Evolutionary conservation across 1,284 basidiomycete genomes (phyloP).

Genomic region (Blastosporella zonata): DNA sequence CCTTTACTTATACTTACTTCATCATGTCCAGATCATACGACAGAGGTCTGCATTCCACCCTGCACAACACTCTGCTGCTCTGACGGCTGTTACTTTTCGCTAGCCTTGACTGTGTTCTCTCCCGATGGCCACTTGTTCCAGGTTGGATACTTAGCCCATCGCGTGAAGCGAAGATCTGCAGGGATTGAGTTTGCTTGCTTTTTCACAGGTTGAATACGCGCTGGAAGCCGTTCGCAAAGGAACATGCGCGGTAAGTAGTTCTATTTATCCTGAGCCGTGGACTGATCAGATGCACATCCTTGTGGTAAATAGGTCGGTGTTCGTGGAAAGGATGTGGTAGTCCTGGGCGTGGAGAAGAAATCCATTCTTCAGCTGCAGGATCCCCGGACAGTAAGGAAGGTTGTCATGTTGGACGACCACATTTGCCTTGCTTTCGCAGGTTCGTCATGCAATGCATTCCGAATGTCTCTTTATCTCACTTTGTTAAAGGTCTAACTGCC

Average conservation of each 20-base stretch:
- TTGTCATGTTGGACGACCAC: conserved; percentile 98
- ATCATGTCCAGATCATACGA: conserved; percentile 77
- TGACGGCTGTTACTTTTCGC: neutral
- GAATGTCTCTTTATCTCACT: conserved; percentile 13
- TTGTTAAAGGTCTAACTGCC: conserved; percentile 81
- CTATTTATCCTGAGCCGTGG: neutral
- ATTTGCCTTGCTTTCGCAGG: conserved; percentile 97
- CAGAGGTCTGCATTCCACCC: conserved; percentile 50
- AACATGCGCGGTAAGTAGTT: conserved; percentile 83
- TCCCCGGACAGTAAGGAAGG: conserved; percentile 95
- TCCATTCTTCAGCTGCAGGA: conserved; percentile 97
- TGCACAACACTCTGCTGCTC: neutral
- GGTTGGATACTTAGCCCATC: conserved; percentile 39
- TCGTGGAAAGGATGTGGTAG: conserved; percentile 91
- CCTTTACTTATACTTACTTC: conserved; percentile 15
- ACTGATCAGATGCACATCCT: neutral
- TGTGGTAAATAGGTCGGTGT: conserved; percentile 77
- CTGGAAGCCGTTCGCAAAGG: conserved; percentile 96
- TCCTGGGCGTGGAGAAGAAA: conserved; percentile 99
- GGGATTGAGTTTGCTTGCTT: conserved; percentile 5
- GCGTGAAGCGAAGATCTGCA: conserved; percentile 7
- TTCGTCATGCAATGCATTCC: conserved; percentile 34
- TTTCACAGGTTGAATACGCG: conserved; percentile 91
- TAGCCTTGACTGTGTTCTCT: conserved; percentile 92
- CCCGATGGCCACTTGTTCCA: conserved; percentile 95